Conservation (phyloP, 1,284 basidiomycete species). For the Chondrostereum purpureum region DNA sequence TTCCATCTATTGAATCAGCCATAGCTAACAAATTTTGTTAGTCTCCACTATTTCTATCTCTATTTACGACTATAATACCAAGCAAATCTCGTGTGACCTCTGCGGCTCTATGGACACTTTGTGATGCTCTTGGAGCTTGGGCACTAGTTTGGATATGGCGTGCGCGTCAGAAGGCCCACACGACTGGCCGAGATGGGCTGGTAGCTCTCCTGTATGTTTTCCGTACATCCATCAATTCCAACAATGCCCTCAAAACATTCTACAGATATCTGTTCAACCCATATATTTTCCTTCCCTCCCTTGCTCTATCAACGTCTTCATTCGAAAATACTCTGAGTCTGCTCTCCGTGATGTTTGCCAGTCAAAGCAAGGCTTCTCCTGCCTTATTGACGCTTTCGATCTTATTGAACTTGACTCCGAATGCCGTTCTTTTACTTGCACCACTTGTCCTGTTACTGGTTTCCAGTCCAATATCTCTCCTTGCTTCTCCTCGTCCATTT, state of each 20-base stretch:
- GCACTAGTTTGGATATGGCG: constrained; percentile 65
- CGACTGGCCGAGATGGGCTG: constrained; percentile 44
- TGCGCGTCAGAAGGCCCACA: constrained; percentile 41
- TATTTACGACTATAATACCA: constrained; percentile 68
- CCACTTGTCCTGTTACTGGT: constrained; percentile 65
- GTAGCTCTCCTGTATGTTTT: constrained; percentile 57
- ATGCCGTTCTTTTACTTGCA: constrained; percentile 62
- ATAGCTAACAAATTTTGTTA: too few relatives aligned
- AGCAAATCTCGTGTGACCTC: constrained; percentile 39
- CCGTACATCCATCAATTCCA: neutral
- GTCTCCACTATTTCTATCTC: constrained; percentile 78
- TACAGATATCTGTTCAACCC: constrained; percentile 84
- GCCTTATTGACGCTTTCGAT: constrained; percentile 64
- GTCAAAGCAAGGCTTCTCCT: constrained; percentile 51
- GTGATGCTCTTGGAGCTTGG: constrained; percentile 64
- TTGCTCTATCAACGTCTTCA: constrained; percentile 75
- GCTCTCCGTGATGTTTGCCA: constrained; percentile 66
- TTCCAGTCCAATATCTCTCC: constrained; percentile 51
- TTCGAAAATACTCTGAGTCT: constrained; percentile 74
- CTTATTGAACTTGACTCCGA: constrained; percentile 64
- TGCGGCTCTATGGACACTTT: constrained; percentile 63
- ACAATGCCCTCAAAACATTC: neutral
- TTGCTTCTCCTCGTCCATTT: constrained; percentile 53
- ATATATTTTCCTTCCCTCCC: constrained; percentile 72
- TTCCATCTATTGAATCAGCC: constrained; percentile 4